A percentile compares a stretch with the other conserved stretches of the same genome.
Evolutionary conservation across 225 moss, liverwort and hornwort genomes (phyloP).

Genomic region (Takakia lepidozioides): DNA sequence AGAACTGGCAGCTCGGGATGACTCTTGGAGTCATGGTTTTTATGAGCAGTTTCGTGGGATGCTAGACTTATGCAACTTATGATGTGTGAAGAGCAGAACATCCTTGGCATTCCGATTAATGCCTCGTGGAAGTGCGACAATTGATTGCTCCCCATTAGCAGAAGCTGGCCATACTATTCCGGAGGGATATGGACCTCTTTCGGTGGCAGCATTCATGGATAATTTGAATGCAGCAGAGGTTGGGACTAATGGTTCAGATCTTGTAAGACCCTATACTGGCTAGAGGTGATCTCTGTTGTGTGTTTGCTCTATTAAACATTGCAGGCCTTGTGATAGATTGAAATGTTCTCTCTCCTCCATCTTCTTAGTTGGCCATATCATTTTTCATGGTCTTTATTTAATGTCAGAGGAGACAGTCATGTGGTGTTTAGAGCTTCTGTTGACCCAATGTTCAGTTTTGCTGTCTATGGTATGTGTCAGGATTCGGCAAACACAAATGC

Average conservation of each 20-base stretch:
- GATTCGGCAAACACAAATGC: slow-evolving; percentile 50
- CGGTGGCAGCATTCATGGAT: slow-evolving; percentile 81
- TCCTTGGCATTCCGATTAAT: slow-evolving; percentile 88
- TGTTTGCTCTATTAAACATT: not conserved
- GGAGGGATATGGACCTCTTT: slow-evolving; percentile 68
- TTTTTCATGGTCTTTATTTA: no score
- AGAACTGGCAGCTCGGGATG: no score
- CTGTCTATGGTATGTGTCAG: no score
- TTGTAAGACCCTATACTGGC: slow-evolving; percentile 15
- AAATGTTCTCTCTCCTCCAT: no score
- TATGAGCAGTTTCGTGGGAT: no score
- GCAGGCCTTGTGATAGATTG: no score
- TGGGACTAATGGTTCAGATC: slow-evolving; percentile 44
- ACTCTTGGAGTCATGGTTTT: no score
- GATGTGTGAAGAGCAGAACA: slow-evolving; percentile 41
- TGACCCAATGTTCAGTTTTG: no score
- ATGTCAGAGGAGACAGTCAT: no score
- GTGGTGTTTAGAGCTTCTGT: no score
- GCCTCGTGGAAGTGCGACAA: slow-evolving; percentile 76
- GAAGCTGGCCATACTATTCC: slow-evolving; percentile 82
- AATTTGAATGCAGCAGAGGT: slow-evolving; percentile 60
- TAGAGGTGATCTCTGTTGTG: no score
- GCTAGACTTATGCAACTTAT: not conserved
- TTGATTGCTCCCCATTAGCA: slow-evolving; percentile 80
- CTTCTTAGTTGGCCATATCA: no score